These are phyloP conservation scores for Penicillium cosmopolitanum DNA, from an alignment of 495 filamentous ascomycete species.

Conservation along the genomic window DNA sequence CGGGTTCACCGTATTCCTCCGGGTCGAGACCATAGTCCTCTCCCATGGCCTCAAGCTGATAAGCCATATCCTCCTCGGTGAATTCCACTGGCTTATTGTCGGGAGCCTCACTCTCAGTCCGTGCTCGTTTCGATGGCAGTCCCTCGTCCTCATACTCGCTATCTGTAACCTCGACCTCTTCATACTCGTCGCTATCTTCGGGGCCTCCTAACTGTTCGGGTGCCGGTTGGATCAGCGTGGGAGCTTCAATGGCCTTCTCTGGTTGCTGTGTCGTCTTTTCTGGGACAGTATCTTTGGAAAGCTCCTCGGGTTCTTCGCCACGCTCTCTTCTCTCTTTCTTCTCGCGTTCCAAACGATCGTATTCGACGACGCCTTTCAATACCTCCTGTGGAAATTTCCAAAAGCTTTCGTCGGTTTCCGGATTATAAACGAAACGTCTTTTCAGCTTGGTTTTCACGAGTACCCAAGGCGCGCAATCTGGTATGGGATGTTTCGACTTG, in stretches of 20 bases:
- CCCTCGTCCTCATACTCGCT: slow-evolving; percentile 58
- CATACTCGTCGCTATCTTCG: slow-evolving; percentile 70
- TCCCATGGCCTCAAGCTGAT: slow-evolving; percentile 86
- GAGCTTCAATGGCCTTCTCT: slow-evolving; percentile 2
- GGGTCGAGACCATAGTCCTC: slow-evolving; percentile 72
- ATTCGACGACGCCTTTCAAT: slow-evolving; percentile 75
- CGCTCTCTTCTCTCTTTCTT: slow-evolving; percentile 49
- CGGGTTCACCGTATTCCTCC: slow-evolving; percentile 70
- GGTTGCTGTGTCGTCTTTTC: slow-evolving; percentile 8
- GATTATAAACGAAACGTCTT: slow-evolving; percentile 86
- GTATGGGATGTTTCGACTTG: slow-evolving; percentile 76
- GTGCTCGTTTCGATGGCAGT: slow-evolving; percentile 66
- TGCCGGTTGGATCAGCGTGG: slow-evolving; percentile 7
- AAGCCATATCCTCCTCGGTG: slow-evolving; percentile 92
- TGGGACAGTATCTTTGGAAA: slow-evolving; percentile 11
- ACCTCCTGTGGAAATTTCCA: slow-evolving; percentile 90
- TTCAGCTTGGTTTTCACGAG: slow-evolving; percentile 89
- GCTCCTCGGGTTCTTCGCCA: slow-evolving; percentile 38
- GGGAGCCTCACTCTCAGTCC: slow-evolving; percentile 58
- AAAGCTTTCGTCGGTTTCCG: slow-evolving; percentile 79
- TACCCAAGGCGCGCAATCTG: slow-evolving; percentile 85
- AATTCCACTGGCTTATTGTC: slow-evolving; percentile 77
- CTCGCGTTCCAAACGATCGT: slow-evolving; percentile 60
- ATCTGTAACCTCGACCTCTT: slow-evolving; percentile 87
- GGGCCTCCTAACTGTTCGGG: slow-evolving; percentile 22